Percentiles rank a stretch among this genome's conserved stretches.
Conservation (phyloP, 306 rosid species). For the Ziziphus jujuba region DNA sequence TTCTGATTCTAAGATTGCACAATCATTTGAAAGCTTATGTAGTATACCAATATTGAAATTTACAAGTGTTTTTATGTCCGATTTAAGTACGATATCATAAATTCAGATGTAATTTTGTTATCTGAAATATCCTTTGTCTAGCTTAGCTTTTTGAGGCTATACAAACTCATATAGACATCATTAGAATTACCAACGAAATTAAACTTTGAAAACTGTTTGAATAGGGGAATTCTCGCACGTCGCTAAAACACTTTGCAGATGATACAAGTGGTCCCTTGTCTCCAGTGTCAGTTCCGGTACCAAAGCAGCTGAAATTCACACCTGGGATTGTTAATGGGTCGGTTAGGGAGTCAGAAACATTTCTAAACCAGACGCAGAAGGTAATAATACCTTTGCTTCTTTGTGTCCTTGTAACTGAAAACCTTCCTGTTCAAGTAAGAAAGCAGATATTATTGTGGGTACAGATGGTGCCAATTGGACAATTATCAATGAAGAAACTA, state of each 20-base stretch:
- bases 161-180: constrained; percentile 7
- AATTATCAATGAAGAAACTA: constrained; percentile 64
- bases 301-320: constrained; percentile 82
- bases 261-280: constrained; percentile 67
- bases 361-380: constrained; percentile 54
- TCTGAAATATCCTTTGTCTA: no score
- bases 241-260: constrained; percentile 67
- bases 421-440: constrained; percentile 20
- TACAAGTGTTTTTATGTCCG: constrained; percentile 9
- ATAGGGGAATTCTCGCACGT: constrained; percentile 52
- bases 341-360: constrained; percentile 43
- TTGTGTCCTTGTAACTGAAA: constrained; percentile 5
- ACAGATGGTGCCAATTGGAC: constrained; percentile 77
- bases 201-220: constrained; percentile 4
- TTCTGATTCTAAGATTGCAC: constrained; percentile 19
- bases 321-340: constrained; percentile 75
- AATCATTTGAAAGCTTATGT: constrained; percentile 15
- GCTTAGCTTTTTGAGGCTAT: not conserved
- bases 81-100: not conserved
- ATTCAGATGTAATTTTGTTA: no score
- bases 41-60: constrained; percentile 14
- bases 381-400: constrained; percentile 32
- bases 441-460: constrained; percentile 26
- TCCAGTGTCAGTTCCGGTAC: constrained; percentile 69
- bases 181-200: constrained; percentile 15